Conservation (phyloP, 2,329 filamentous ascomycete genomes). For the Diaporthe ilicicola region DNA sequence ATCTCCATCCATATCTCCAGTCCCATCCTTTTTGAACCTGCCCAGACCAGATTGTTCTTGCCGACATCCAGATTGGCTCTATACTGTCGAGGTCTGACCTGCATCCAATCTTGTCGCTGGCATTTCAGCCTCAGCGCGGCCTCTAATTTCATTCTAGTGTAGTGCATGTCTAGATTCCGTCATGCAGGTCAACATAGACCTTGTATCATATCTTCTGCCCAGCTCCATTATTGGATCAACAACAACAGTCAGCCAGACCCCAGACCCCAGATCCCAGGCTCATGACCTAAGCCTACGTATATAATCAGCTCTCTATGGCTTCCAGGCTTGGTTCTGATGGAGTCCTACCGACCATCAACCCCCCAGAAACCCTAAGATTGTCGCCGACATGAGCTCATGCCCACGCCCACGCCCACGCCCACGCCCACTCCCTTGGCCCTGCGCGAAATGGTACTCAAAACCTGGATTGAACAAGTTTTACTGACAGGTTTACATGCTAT, state of each 20-base stretch:
- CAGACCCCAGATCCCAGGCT: neutral
- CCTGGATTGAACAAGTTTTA: neutral
- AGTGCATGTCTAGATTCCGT: neutral
- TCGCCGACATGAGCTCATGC: neutral
- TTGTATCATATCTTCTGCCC: neutral
- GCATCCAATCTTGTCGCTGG: neutral
- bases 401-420: neutral
- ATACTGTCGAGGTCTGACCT: neutral
- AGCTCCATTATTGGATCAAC: neutral
- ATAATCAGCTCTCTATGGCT: neutral
- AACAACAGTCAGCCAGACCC: neutral
- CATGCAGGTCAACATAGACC: neutral
- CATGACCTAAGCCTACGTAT: neutral
- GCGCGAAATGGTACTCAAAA: neutral
- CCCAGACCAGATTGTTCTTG: neutral
- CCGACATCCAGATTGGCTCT: neutral
- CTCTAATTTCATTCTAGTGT: neutral
- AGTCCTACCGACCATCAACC: neutral
- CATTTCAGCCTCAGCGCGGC: neutral
- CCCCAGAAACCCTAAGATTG: neutral
- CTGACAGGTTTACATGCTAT: neutral
- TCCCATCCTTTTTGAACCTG: neutral
- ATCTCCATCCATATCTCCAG: neutral
- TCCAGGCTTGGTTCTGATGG: neutral
- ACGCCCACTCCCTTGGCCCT: neutral